Evolutionary conservation across 345 rosid species (phyloP), one percentile per base, ranked within the genome.

Genomic region (Zanthoxylum bungeanum): DNA sequence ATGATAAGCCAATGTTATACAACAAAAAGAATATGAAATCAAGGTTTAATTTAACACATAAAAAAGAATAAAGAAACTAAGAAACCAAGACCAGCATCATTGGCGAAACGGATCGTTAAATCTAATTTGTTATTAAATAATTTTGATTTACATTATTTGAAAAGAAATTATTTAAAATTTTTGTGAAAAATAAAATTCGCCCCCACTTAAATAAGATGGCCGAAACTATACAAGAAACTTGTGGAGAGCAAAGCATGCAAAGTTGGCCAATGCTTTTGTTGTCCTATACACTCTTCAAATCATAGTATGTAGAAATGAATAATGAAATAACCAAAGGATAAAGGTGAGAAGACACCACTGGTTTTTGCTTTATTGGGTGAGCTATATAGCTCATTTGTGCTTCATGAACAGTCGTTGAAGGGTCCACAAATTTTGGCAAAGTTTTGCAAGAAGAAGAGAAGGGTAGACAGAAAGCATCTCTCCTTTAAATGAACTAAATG

Each of bases 391-490:
- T 34, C 31, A 60, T 22, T 51, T n/a, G 12, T 22, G 71, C 22
- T 14, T 50, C 58, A 51, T 36, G 33, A 66, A 66, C 47, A 22
- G 9, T 25, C 53, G 19, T 4, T 3, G 21, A 33, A 66, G 70
- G 73, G 64, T 69, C 65, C 73, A 70, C 64, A 17, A 25, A n/a
- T 21, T 69, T 19, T 25, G 70, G 59, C 66, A 49, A 44, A n/a
- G 4, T 24, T 61, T 44, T n/a, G 44, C 69, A 24, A n/a, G 21
- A 7, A 52, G 63, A 21, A n/a, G n/a, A n/a, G 31, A 31, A 33
- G 57, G 24, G 24, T 30, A 42, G 77, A 51, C 74, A 63, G 33
- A 68, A 57, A 59, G 64, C 74, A 75, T 71, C 76, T 62, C 33
- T 30, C 9, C 68, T 50, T 25, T 21, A n/a, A 46, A 46, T 19